Conservation (phyloP, 495 filamentous ascomycete genomes). For the Hypoxylon subgilvum region DNA sequence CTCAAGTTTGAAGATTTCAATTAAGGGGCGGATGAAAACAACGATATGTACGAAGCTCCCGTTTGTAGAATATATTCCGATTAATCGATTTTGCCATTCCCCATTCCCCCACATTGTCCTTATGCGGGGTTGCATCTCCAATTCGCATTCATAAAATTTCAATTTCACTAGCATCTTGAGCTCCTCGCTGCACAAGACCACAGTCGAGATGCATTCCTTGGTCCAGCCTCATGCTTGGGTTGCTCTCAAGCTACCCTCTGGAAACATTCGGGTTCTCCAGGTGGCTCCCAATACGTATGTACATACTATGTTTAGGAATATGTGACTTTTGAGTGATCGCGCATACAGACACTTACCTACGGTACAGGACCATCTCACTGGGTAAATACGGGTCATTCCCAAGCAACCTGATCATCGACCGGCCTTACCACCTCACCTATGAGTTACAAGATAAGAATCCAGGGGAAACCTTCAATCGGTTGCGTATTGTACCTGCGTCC, state of each 20-base stretch:
- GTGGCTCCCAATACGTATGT: slow-evolving; percentile 80
- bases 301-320: slow-evolving; percentile 33
- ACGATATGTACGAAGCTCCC: too few species aligned
- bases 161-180: too few species aligned
- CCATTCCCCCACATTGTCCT: too few species aligned
- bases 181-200: slow-evolving; percentile 1
- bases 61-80: too few species aligned
- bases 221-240: slow-evolving; percentile 70
- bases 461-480: slow-evolving; percentile 59
- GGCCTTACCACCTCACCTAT: slow-evolving; percentile 89
- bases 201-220: slow-evolving; percentile 41
- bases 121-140: too few species aligned
- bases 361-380: slow-evolving; percentile 73
- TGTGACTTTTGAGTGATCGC: slow-evolving; percentile 27
- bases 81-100: too few species aligned
- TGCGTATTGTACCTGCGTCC: slow-evolving; percentile 79
- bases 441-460: slow-evolving; percentile 76
- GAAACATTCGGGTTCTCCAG: slow-evolving; percentile 65
- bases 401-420: slow-evolving; percentile 81
- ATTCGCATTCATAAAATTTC: too few species aligned
- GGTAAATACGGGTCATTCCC: slow-evolving; percentile 91
- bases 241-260: slow-evolving; percentile 71
- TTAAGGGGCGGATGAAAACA: too few species aligned
- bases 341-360: slow-evolving; percentile 7
- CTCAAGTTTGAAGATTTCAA: too few species aligned